Base-by-base conservation (phyloP, 306 rosid genomes). In the Medicago arabica region DNA sequence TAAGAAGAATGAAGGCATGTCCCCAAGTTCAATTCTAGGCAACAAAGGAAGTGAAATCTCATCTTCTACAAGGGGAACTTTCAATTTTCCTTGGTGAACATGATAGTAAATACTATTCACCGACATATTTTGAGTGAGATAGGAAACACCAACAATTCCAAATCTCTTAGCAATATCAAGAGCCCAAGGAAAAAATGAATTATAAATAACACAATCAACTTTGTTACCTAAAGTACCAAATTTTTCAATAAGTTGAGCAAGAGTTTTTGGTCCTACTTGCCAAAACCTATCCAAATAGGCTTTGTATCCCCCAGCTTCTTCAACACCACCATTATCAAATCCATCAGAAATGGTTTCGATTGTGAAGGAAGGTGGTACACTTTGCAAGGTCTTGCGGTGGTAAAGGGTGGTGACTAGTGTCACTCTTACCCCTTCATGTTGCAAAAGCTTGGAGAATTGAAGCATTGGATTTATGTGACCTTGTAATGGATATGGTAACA, bases 331-430 rank as follows among this genome's bases (percentile, higher is more conserved):
- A 4, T 49, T 15, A 57, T 86, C 84, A 18, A 70, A 81, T 4
- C 87, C 89, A 51, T 86, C 89, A 5, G 89, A 83, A 34, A 86
- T 81, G 58, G 81, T 66, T 18, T 86, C 87, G 2, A 86, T 4
- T 3, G 76, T 8, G n/a, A 83, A 6, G 9, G 77, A 51, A 7
- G 67, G 6, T 0, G 75, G 50, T 13, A 40, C 6, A 6, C 39
- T 40, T 1, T 75, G 57, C 8, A 71, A 6, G 7, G 28, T 72
- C 15, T 76, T 79, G 73, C 2, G 11, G 51, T 19, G 10, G 65
- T 21, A 80, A n/a, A 17, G 60, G 13, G 86, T 73, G 38, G 77
- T 76, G 6, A 71, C 88, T 1, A 87, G 41, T 6, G 88, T 87
- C 9, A 69, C 67, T 74, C 16, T 76, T n/a, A 83, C 4, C n/a